phyloP scores from a whole-genome alignment of 805 yeast species.

The Candida glaebosa region DNA sequence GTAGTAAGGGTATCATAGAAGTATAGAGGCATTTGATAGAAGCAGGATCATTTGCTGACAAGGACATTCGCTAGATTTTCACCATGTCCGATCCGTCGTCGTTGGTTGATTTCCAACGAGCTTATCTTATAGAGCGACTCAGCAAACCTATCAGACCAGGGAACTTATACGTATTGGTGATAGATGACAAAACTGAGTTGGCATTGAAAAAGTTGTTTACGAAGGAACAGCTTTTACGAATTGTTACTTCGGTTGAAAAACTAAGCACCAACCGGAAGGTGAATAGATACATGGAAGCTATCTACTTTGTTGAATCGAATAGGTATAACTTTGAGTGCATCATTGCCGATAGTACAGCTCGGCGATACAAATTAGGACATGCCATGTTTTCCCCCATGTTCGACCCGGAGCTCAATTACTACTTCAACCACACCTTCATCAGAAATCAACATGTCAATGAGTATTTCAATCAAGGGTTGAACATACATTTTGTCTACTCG shows the following conservation, averaged over 20 bases:
- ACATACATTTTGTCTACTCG: slow-evolving; percentile 25
- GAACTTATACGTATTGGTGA: slow-evolving; percentile 39
- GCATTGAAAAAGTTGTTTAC: slow-evolving; percentile 47
- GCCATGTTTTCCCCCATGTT: slow-evolving; percentile 62
- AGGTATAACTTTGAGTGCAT: slow-evolving; percentile 71
- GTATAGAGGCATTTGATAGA: background rate
- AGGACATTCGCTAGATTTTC: no score
- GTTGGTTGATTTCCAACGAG: slow-evolving; percentile 25
- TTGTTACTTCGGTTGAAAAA: slow-evolving; percentile 62
- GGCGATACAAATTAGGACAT: slow-evolving; percentile 73
- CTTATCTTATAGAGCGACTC: slow-evolving; percentile 28
- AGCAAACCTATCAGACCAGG: slow-evolving; percentile 25
- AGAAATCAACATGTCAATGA: slow-evolving; percentile 25
- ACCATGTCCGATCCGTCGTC: slow-evolving; percentile 21
- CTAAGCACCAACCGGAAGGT: slow-evolving; percentile 61
- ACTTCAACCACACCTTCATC: slow-evolving; percentile 26
- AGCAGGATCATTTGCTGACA: no score
- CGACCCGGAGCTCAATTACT: slow-evolving; percentile 27
- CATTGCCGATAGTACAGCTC: slow-evolving; percentile 65
- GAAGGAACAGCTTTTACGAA: slow-evolving; percentile 45
- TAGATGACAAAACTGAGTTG: slow-evolving; percentile 54
- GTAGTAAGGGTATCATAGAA: background rate
- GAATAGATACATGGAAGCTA: slow-evolving; percentile 67
- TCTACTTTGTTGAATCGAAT: slow-evolving; percentile 74
- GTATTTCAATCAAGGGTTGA: slow-evolving; percentile 29